Conservation (phyloP, 148 eudicot species). For the Hydrangea macrophylla region DNA sequence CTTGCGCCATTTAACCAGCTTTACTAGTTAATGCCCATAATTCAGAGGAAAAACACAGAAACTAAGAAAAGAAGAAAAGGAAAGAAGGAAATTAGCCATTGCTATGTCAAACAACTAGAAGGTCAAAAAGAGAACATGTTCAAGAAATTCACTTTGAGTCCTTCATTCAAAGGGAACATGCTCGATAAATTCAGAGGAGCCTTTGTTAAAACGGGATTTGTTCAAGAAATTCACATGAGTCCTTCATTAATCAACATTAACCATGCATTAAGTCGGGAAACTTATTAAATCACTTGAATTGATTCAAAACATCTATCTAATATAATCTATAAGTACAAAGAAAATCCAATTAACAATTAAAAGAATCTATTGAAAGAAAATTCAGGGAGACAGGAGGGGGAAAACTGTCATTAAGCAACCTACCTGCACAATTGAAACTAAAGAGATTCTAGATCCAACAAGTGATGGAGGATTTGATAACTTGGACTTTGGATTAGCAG, state of each 20-base stretch:
- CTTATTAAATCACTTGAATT: background rate
- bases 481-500: constrained; percentile 44
- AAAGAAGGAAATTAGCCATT: background rate
- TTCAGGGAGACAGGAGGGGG: background rate
- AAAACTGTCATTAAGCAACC: constrained; percentile 1
- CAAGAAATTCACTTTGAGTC: background rate
- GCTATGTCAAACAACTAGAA: background rate
- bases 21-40: background rate
- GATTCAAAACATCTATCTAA: background rate
- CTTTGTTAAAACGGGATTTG: no score
- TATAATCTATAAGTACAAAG: background rate
- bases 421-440: constrained; percentile 66
- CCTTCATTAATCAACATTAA: no score
- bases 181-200: no score
- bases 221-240: no score
- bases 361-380: background rate
- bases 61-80: no score
- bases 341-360: background rate
- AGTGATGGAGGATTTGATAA: constrained; percentile 42
- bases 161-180: no score
- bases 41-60: background rate
- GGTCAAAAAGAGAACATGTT: background rate
- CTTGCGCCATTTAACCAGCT: background rate
- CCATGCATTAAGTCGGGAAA: background rate
- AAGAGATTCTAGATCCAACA: constrained; percentile 53